Evolutionary conservation across 192 early-diverging fungal genomes (phyloP).

Genomic region (Backusella tuberculispora): DNA sequence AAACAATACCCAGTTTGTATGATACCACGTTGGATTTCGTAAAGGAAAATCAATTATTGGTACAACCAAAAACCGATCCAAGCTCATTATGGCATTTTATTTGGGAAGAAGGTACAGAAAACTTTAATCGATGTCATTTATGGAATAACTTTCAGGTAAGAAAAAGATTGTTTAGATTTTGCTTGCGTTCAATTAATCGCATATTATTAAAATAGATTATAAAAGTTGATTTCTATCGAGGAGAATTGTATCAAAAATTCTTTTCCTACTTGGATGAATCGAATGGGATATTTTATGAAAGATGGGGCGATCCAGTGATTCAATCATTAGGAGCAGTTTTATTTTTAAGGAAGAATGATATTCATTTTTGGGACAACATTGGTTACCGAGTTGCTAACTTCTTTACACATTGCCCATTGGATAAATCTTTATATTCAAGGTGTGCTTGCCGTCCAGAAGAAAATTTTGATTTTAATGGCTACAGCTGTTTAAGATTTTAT

Average conservation of each 20-base stretch:
- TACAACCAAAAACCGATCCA: constrained; percentile 20
- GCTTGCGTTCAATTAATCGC: background rate
- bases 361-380: constrained; percentile 77
- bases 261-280: constrained; percentile 64
- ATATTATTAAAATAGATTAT: constrained; percentile 42
- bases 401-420: constrained; percentile 73
- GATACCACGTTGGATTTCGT: constrained; percentile 45
- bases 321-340: constrained; percentile 67
- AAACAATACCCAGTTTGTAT: constrained; percentile 56
- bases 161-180: too few relatives aligned
- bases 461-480: constrained; percentile 48
- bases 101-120: constrained; percentile 2
- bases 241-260: constrained; percentile 56
- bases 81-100: constrained; percentile 29
- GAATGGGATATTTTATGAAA: constrained; percentile 78
- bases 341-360: constrained; percentile 63
- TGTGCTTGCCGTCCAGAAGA: constrained; percentile 54
- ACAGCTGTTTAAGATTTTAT: constrained; percentile 42
- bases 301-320: constrained; percentile 76
- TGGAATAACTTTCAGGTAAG: constrained; percentile 71
- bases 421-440: constrained; percentile 42
- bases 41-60: constrained; percentile 12
- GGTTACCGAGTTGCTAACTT: constrained; percentile 63
- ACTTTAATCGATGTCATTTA: constrained; percentile 68
- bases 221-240: constrained; percentile 57